Percentiles rank a stretch among this genome's conserved stretches.
Conservation (phyloP, 78 protist genomes). For the Dictyostelium brefeldianum region DNA sequence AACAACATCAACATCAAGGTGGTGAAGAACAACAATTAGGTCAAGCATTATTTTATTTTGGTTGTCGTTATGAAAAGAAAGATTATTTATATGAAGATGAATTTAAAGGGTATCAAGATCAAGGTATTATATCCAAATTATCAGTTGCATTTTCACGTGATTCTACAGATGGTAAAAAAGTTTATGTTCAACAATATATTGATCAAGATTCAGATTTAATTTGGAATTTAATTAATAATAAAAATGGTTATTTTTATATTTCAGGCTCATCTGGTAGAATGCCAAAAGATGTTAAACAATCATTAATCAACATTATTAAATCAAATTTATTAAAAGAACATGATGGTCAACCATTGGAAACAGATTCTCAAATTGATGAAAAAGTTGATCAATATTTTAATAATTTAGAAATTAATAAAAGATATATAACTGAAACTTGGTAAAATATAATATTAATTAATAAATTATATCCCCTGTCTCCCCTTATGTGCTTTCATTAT, state of each 20-base stretch:
- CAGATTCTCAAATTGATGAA: neutral
- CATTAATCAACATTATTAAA: conserved; percentile 59
- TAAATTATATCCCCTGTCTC: no score
- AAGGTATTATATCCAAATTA: neutral
- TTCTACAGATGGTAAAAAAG: conserved; percentile 14
- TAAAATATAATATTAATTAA: neutral
- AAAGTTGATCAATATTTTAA: conserved; percentile 40
- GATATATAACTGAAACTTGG: conserved; percentile 82
- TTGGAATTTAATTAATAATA: conserved; percentile 47
- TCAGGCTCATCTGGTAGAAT: conserved; percentile 80
- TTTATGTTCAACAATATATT: conserved; percentile 72
- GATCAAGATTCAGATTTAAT: conserved; percentile 30
- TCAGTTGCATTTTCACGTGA: conserved; percentile 74
- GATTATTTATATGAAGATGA: conserved; percentile 75
- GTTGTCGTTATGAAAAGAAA: conserved; percentile 42
- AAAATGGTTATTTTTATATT: conserved; percentile 58
- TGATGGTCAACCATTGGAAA: neutral
- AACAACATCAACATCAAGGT: neutral
- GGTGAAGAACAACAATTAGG: conserved; percentile 4
- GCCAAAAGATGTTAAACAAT: conserved; percentile 82
- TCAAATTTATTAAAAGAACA: conserved; percentile 27
- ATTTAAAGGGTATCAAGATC: conserved; percentile 41
- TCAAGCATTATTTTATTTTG: conserved; percentile 73
- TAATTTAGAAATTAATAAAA: conserved; percentile 53
- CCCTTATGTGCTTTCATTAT: no score